These are phyloP conservation scores for Lathyrus tuberosus DNA, from an alignment of 306 rosid genomes.

Conservation along the genomic window DNA sequence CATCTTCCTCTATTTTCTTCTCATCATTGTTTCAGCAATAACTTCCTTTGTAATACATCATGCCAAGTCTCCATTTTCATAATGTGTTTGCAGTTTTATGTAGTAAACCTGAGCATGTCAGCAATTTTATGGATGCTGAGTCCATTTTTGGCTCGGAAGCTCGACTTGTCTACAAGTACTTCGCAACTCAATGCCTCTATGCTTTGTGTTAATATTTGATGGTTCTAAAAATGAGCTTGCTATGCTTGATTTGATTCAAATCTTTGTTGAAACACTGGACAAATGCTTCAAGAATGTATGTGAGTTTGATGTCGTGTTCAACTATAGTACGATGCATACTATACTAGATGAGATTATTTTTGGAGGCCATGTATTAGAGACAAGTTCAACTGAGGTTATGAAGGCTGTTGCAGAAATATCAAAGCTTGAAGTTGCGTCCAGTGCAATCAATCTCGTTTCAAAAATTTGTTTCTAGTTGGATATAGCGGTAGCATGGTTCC, in stretches of 20 bases:
- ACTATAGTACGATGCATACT: constrained; percentile 57
- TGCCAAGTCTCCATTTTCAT: constrained; percentile 83
- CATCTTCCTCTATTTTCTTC: constrained; percentile 80
- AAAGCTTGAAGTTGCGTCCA: too few relatives aligned
- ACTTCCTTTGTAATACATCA: constrained; percentile 78
- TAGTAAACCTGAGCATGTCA: too few relatives aligned
- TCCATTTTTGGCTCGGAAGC: constrained; percentile 48
- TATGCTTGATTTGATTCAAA: constrained; percentile 96
- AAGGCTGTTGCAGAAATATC: constrained; percentile 84
- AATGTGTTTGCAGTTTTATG: too few relatives aligned
- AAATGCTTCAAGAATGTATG: too few relatives aligned
- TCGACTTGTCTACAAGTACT: constrained; percentile 89
- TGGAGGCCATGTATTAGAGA: constrained; percentile 91
- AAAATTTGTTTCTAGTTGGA: too few relatives aligned
- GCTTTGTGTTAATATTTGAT: constrained; percentile 81
- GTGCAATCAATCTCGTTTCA: too few relatives aligned
- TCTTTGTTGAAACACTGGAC: too few relatives aligned
- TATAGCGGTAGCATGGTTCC: too few relatives aligned
- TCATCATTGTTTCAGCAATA: constrained; percentile 83
- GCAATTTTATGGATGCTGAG: too few relatives aligned
- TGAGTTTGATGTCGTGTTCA: too few relatives aligned
- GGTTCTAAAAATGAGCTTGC: constrained; percentile 95
- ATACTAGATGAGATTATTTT: constrained; percentile 81
- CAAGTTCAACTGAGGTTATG: constrained; percentile 79
- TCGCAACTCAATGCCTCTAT: constrained; percentile 85